These are phyloP conservation scores for Mycena filopes DNA, from an alignment of 768 basidiomycete species.

Conservation along the genomic window DNA sequence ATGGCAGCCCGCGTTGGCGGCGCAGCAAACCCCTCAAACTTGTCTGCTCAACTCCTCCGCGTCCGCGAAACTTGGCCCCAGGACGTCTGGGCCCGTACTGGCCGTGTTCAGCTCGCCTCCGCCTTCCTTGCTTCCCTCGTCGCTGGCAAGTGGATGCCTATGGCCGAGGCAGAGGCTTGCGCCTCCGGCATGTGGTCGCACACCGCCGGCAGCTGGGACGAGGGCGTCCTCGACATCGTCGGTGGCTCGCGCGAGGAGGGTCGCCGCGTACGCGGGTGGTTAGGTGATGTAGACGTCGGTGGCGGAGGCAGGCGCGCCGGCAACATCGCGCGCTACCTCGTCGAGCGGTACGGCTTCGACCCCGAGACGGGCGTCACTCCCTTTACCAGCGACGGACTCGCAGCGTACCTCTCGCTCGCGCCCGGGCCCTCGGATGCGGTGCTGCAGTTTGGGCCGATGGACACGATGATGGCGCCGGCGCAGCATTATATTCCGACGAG, in stretches of 20 bases:
- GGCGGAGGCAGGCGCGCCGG: conserved; percentile 73
- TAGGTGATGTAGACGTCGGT: conserved; percentile 83
- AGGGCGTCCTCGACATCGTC: conserved; percentile 79
- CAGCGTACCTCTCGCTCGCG: conserved; percentile 79
- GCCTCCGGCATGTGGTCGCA: conserved; percentile 85
- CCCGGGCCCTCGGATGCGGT: conserved; percentile 81
- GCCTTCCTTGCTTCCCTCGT: conserved; percentile 79
- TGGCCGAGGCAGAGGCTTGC: conserved; percentile 82
- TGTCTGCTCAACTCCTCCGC: conserved; percentile 80
- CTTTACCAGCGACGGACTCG: conserved; percentile 82
- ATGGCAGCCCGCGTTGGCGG: conserved; percentile 84
- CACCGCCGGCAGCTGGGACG: conserved; percentile 68
- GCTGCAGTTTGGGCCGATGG: conserved; percentile 85
- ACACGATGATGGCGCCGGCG: conserved; percentile 79
- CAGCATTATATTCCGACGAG: conserved; percentile 80
- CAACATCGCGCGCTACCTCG: conserved; percentile 77
- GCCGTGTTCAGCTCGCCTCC: conserved; percentile 80
- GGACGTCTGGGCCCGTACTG: conserved; percentile 84
- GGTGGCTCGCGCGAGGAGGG: conserved; percentile 82
- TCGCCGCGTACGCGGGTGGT: conserved; percentile 76
- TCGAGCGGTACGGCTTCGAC: conserved; percentile 85
- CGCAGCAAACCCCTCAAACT: conserved; percentile 73
- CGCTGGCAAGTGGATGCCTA: conserved; percentile 75
- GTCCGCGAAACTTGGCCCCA: conserved; percentile 82
- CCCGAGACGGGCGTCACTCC: conserved; percentile 80